Conservation (phyloP, 768 basidiomycete genomes). For the Mrakia blollopis region DNA sequence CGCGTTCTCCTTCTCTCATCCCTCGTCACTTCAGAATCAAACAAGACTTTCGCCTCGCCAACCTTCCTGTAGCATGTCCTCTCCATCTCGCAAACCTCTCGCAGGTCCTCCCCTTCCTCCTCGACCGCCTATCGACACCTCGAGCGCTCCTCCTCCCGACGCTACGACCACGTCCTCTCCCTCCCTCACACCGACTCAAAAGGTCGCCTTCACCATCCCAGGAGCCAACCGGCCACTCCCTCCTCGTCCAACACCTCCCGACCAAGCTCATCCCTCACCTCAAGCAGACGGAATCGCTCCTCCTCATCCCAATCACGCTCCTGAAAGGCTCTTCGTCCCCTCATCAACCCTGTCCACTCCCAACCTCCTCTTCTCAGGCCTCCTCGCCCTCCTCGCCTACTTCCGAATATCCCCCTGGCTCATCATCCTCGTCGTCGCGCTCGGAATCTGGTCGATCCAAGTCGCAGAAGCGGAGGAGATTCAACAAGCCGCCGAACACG, state of each 20-base stretch:
- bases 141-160: not conserved
- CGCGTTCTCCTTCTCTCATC: not conserved
- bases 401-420: constrained; percentile 27
- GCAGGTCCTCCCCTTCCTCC: not conserved
- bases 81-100: not conserved
- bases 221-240: not conserved
- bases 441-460: constrained; percentile 25
- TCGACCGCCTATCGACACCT: not conserved
- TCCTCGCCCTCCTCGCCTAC: constrained; percentile 35
- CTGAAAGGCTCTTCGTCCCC: not conserved
- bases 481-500: not conserved
- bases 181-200: not conserved
- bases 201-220: not conserved
- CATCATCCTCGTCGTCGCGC: constrained; percentile 13
- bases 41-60: not conserved
- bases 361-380: constrained; percentile 24
- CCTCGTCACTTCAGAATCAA: not conserved
- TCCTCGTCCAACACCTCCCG: not conserved
- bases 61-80: not conserved
- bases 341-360: not conserved
- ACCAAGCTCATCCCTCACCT: not conserved
- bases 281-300: too few relatives aligned
- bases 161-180: not conserved
- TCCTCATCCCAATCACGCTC: not conserved
- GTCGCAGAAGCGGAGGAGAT: not conserved